These are phyloP conservation scores for Solanum pimpinellifolium DNA, from an alignment of 257 asterid genomes.

Conservation along the genomic window DNA sequence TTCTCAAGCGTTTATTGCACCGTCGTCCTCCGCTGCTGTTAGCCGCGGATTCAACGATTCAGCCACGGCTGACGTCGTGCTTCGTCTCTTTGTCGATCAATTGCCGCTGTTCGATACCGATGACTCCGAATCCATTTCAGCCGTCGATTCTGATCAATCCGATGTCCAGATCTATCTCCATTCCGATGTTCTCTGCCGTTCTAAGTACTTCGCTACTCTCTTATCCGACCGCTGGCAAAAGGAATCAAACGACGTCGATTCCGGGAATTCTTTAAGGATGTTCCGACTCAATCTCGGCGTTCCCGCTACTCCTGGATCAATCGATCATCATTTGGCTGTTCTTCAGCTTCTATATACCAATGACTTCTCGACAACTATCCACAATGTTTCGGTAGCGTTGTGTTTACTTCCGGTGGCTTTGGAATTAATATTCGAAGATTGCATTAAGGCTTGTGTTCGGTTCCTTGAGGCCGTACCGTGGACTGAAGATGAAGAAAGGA, in stretches of 20 bases:
- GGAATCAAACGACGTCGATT: slow-evolving; percentile 5
- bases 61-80: slow-evolving; percentile 51
- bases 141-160: slow-evolving; percentile 14
- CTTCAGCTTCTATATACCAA: slow-evolving; percentile 51
- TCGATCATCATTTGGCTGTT: slow-evolving; percentile 31
- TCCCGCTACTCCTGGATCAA: slow-evolving; percentile 26
- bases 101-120: slow-evolving; percentile 7
- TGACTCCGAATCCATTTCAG: slow-evolving; percentile 14
- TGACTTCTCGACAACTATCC: slow-evolving; percentile 34
- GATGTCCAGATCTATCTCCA: slow-evolving; percentile 57
- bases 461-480: slow-evolving; percentile 95
- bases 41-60: slow-evolving; percentile 48
- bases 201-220: slow-evolving; percentile 50
- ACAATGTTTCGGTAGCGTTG: slow-evolving; percentile 35
- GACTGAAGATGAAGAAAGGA: slow-evolving; percentile 83
- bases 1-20: slow-evolving; percentile 16
- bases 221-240: slow-evolving; percentile 70
- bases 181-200: slow-evolving; percentile 42
- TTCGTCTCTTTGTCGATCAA: slow-evolving; percentile 44
- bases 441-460: slow-evolving; percentile 58
- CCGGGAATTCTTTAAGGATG: slow-evolving; percentile 8
- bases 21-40: not conserved
- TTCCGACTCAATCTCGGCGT: slow-evolving; percentile 31
- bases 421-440: slow-evolving; percentile 79
- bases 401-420: slow-evolving; percentile 68